Percentiles rank a stretch among this genome's conserved stretches.
These are phyloP conservation scores for Cercospora sesami DNA, from an alignment of 2,329 filamentous ascomycete species.

Conservation along the genomic window DNA sequence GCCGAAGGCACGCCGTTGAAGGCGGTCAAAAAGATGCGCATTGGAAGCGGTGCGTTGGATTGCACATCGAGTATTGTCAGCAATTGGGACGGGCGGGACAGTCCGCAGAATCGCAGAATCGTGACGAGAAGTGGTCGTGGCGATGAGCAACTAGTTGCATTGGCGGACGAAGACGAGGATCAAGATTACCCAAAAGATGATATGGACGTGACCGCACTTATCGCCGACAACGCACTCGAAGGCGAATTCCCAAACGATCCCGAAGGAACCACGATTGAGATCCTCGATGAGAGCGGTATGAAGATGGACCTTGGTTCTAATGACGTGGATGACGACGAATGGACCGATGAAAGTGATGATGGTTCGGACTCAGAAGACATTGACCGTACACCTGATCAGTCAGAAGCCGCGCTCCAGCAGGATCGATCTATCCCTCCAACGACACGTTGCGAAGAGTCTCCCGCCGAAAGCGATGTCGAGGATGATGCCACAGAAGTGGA, in stretches of 20 bases:
- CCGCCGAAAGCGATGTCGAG: conserved; percentile 4
- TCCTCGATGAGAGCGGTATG: conserved; percentile 32
- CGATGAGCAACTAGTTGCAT: conserved; percentile 27
- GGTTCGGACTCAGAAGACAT: neutral
- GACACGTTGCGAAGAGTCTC: neutral
- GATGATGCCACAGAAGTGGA: conserved; percentile 24
- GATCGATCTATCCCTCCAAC: neutral
- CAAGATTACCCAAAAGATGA: conserved; percentile 4
- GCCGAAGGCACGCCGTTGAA: conserved; percentile 40
- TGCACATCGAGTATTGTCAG: conserved; percentile 26
- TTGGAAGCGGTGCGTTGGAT: conserved; percentile 24
- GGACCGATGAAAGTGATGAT: conserved; percentile 29
- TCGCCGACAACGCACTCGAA: neutral
- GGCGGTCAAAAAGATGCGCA: conserved; percentile 49
- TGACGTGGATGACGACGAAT: conserved; percentile 28
- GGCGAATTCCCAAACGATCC: conserved; percentile 17
- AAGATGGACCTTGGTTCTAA: conserved; percentile 19
- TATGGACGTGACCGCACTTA: conserved; percentile 9
- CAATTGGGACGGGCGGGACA: conserved; percentile 35
- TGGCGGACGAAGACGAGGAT: conserved; percentile 27
- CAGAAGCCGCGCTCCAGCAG: neutral
- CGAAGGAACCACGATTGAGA: conserved; percentile 30
- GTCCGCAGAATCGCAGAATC: conserved; percentile 34
- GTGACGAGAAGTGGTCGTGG: conserved; percentile 31
- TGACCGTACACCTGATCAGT: neutral